Evolutionary conservation across 2,329 filamentous ascomycete genomes (phyloP).

Genomic region (Colletotrichum caudatum): DNA sequence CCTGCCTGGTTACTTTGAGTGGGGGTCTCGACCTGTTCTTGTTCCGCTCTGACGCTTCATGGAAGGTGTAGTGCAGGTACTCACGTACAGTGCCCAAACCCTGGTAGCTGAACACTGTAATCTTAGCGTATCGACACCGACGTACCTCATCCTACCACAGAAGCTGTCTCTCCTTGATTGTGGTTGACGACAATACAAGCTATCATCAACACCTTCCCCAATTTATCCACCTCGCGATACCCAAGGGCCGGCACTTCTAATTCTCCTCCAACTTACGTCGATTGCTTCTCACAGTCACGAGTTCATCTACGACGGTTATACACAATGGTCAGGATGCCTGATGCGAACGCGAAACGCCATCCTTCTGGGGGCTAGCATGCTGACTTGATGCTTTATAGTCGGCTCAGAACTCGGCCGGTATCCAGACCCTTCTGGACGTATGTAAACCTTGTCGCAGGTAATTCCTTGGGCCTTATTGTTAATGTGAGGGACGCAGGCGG

Average conservation of each 20-base stretch:
- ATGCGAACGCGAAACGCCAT: slow-evolving; percentile 14
- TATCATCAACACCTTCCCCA: slow-evolving; percentile 4
- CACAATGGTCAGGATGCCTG: slow-evolving; percentile 34
- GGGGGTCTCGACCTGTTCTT: background rate
- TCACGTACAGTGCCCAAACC: background rate
- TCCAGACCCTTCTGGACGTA: slow-evolving; percentile 99
- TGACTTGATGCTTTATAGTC: slow-evolving; percentile 68
- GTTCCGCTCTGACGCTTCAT: background rate
- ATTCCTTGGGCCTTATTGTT: background rate
- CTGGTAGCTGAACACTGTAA: background rate
- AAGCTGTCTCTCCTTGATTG: slow-evolving; percentile 8
- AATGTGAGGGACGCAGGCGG: slow-evolving; percentile 71
- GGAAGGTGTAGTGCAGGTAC: background rate
- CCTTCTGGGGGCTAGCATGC: slow-evolving; percentile 9
- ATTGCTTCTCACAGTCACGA: background rate
- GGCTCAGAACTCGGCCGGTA: slow-evolving; percentile 97
- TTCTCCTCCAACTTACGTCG: background rate
- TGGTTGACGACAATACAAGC: slow-evolving; percentile 13
- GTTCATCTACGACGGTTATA: background rate
- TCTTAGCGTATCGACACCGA: background rate
- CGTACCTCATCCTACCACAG: slow-evolving; percentile 3
- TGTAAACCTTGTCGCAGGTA: slow-evolving; percentile 50
- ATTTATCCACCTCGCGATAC: background rate
- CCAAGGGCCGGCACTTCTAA: background rate
- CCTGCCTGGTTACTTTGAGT: background rate